Evolutionary conservation across 1,139 yeast genomes (phyloP).

Genomic region (Pichia sp.): DNA sequence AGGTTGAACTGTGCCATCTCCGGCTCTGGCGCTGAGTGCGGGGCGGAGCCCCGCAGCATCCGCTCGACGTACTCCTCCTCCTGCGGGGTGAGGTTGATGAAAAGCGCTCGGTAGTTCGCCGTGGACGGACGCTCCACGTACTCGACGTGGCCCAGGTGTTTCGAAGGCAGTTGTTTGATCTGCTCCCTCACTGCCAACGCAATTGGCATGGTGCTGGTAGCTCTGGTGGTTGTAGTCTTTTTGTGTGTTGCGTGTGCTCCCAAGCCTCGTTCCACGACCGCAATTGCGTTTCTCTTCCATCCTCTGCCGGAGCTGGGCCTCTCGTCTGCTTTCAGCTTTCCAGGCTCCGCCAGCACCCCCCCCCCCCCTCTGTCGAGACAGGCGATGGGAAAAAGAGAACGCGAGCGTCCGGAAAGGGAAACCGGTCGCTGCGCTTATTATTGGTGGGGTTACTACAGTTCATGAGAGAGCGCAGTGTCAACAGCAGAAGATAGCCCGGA

Average conservation of each 20-base stretch:
- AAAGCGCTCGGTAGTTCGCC: constrained; percentile 18
- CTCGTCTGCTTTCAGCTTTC: too few species aligned
- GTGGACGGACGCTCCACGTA: constrained; percentile 37
- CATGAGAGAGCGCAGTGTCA: neutral
- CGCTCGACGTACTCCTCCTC: constrained; percentile 31
- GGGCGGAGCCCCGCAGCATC: constrained; percentile 15
- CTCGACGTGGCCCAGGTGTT: constrained; percentile 55
- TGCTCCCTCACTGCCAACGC: neutral
- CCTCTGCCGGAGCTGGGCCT: too few species aligned
- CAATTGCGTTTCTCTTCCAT: too few species aligned
- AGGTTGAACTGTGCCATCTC: neutral
- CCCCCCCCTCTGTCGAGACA: too few species aligned
- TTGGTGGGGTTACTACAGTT: neutral
- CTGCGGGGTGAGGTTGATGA: constrained; percentile 30
- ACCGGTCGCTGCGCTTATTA: neutral
- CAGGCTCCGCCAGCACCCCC: too few species aligned
- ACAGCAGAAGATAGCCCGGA: neutral
- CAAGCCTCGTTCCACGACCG: too few species aligned
- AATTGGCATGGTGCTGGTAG: neutral
- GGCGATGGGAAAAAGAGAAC: too few species aligned
- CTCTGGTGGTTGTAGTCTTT: too few species aligned
- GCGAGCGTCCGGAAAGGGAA: neutral
- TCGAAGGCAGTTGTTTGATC: constrained; percentile 17
- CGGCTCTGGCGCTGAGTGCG: neutral
- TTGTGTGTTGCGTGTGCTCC: too few species aligned